Evolutionary conservation across 2,329 filamentous ascomycete genomes (phyloP).

Genomic region (Diaporthe nobilis): DNA sequence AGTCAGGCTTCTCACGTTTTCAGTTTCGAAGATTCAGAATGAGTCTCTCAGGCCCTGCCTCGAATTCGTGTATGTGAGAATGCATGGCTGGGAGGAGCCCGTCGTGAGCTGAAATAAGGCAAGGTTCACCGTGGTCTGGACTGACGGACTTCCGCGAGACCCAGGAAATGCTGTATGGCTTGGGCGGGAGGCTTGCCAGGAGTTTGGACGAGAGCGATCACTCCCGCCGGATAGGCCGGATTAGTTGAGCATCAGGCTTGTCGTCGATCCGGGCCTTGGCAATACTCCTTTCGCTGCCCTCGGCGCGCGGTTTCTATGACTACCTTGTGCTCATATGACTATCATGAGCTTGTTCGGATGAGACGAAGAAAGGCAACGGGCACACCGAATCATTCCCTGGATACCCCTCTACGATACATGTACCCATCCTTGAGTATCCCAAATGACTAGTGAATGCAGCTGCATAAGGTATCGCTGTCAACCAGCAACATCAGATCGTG

Average conservation of each 20-base stretch:
- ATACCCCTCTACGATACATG: not conserved
- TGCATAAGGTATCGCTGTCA: not conserved
- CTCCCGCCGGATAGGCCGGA: slow-evolving; percentile 10
- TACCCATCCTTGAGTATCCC: not conserved
- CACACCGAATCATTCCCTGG: not conserved
- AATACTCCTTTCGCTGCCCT: not conserved
- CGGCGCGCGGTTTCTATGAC: not conserved
- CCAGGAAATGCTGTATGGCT: not conserved
- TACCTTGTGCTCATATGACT: slow-evolving; percentile 15
- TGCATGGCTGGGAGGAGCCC: not conserved
- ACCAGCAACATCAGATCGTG: not conserved
- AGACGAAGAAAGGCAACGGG: slow-evolving; percentile 10
- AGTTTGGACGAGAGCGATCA: slow-evolving; percentile 7
- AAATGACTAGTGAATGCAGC: not conserved
- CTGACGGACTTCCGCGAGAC: not conserved
- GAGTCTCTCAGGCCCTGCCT: too few species aligned
- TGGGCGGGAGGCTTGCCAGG: not conserved
- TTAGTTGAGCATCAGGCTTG: slow-evolving; percentile 6
- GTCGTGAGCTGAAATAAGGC: not conserved
- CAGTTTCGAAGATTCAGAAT: slow-evolving; percentile 12
- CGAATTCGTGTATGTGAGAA: not conserved
- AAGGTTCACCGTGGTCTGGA: not conserved
- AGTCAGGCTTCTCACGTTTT: slow-evolving; percentile 29
- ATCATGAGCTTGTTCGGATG: slow-evolving; percentile 21
- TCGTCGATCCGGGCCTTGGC: slow-evolving; percentile 28